phyloP scores from a whole-genome alignment of 1,139 yeast species.

The Suhomyces guaymorum region DNA sequence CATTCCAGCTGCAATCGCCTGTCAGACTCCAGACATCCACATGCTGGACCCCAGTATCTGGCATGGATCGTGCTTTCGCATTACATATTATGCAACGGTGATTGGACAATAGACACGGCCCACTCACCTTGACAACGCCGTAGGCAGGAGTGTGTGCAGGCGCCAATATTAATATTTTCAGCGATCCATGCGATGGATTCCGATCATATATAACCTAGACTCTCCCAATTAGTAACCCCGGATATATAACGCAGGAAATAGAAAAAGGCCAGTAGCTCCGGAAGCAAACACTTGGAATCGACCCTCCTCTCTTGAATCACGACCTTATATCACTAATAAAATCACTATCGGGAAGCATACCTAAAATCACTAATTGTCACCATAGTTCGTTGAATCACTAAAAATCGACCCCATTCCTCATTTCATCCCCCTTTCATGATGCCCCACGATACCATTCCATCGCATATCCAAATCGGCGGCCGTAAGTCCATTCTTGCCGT shows the following conservation, averaged over 20 bases:
- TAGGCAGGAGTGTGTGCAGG: slow-evolving; percentile 8
- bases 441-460: slow-evolving; percentile 12
- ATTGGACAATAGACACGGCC: slow-evolving; percentile 8
- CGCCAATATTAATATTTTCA: slow-evolving; percentile 2
- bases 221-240: too few species aligned
- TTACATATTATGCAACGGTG: slow-evolving; percentile 9
- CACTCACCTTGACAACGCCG: slow-evolving; percentile 8
- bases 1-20: neutral
- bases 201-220: neutral
- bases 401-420: too few species aligned
- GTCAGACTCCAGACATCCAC: slow-evolving; percentile 2
- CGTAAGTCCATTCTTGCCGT: slow-evolving; percentile 87
- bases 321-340: too few species aligned
- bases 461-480: slow-evolving; percentile 74
- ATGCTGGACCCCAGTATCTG: too few species aligned
- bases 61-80: too few species aligned
- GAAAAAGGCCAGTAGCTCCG: too few species aligned
- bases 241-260: too few species aligned
- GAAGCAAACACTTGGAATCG: too few species aligned
- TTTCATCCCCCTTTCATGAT: slow-evolving; percentile 6
- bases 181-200: slow-evolving; percentile 9
- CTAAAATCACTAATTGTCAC: too few species aligned
- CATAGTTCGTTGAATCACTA: too few species aligned
- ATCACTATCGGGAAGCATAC: too few species aligned
- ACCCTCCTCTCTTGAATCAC: neutral